Evolutionary conservation across 2,329 filamentous ascomycete genomes (phyloP).

Genomic region (Ophiosphaerella narmari): DNA sequence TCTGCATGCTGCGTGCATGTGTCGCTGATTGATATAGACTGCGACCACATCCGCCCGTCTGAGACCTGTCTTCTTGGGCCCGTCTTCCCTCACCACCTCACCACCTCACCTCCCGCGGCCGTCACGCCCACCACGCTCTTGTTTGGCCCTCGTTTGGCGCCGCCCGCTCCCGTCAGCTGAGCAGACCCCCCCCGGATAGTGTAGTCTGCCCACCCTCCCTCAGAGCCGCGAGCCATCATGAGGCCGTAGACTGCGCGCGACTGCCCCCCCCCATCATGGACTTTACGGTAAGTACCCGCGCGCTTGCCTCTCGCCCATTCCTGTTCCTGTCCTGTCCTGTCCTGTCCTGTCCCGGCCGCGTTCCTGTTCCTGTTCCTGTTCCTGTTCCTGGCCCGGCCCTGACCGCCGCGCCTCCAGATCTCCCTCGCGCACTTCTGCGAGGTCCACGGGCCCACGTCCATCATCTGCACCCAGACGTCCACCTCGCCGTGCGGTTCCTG

Average conservation of each 20-base stretch:
- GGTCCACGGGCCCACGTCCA: slow-evolving; percentile 65
- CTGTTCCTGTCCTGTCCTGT: neutral
- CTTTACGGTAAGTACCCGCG: slow-evolving; percentile 44
- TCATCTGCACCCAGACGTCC: slow-evolving; percentile 64
- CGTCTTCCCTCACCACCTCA: slow-evolving; percentile 28
- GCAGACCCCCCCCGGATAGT: slow-evolving; percentile 31
- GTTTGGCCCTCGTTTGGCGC: slow-evolving; percentile 12
- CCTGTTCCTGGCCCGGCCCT: slow-evolving; percentile 13
- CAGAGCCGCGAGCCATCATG: slow-evolving; percentile 30
- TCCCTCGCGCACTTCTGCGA: slow-evolving; percentile 67
- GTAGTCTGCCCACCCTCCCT: slow-evolving; percentile 30
- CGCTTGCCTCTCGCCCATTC: slow-evolving; percentile 16
- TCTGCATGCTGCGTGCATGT: too few species aligned
- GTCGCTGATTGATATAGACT: too few species aligned
- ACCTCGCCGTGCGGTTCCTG: slow-evolving; percentile 60
- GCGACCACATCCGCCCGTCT: slow-evolving; percentile 5
- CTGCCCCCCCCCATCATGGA: slow-evolving; percentile 42
- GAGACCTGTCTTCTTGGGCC: slow-evolving; percentile 25
- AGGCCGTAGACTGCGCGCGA: slow-evolving; percentile 30
- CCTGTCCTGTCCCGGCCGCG: too few species aligned
- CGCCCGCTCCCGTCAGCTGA: slow-evolving; percentile 39
- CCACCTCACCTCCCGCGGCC: slow-evolving; percentile 34
- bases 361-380: too few species aligned
- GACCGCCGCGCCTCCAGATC: slow-evolving; percentile 50
- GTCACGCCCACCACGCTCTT: slow-evolving; percentile 21